A percentile compares a stretch with the other conserved stretches of the same genome.
Evolutionary conservation across 73 alveolate species (phyloP).

Genomic region (Tetrahymena malaccensis): DNA sequence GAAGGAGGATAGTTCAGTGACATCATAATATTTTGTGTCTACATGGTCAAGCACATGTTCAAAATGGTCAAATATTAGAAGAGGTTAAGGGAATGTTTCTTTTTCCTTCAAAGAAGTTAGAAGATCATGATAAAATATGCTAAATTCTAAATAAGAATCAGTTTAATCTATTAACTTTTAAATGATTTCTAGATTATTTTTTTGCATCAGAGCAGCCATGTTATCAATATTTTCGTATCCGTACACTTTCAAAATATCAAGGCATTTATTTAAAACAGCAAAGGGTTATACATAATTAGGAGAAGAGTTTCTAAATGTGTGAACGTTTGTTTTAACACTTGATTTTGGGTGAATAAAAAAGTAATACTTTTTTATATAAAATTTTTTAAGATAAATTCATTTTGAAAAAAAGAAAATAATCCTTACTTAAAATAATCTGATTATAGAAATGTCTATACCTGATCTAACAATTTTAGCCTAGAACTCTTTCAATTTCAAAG

Average conservation of each 20-base stretch:
- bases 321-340: neutral
- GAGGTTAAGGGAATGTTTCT: neutral
- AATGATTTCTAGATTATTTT: neutral
- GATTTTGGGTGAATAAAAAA: neutral
- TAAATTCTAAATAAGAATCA: neutral
- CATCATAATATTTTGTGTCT: neutral
- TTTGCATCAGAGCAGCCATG: neutral
- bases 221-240: neutral
- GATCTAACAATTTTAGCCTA: neutral
- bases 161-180: neutral
- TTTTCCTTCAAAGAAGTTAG: neutral
- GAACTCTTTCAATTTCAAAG: neutral
- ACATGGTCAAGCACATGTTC: neutral
- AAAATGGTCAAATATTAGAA: neutral
- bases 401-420: no score
- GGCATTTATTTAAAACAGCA: neutral
- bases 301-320: neutral
- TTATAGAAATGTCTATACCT: neutral
- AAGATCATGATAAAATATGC: neutral
- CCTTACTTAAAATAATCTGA: neutral
- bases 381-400: neutral
- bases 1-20: neutral
- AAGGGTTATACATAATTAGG: neutral
- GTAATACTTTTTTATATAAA: neutral
- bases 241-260: neutral